Evolutionary conservation across 306 rosid genomes (phyloP), one percentile per base, ranked within the genome.

Genomic region (Cucumis cinereus): DNA sequence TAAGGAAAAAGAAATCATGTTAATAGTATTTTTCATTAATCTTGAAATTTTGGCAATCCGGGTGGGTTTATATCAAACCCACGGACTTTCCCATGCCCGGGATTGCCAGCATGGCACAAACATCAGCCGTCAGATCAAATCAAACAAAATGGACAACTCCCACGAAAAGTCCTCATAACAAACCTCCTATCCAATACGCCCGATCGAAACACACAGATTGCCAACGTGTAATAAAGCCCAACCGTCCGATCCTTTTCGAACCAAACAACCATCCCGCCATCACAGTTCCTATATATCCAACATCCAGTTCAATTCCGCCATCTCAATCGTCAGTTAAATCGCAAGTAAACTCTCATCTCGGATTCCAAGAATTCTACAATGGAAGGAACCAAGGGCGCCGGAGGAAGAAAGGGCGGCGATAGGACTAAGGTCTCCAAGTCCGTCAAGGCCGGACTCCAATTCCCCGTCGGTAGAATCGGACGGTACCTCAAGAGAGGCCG

Each of bases 231-330:
- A 9, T 1, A 0, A 3, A 3, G 0, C 0, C 1, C 15, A 9
- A 2, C 70, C 70, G 70, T 63, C 47, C 70, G 47, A 63, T 63
- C 24, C 3, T 63, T 63, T 63, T 63, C 70, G 47, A 63, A 63
- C 13, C 4, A 35, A 63, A 63, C 70, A 63, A 63, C 70, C 70
- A 63, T 63, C 70, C 70, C 70, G 70, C 70, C 70, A 63, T 63
- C 47, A 9, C 70, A 63, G 70, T 24, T 8, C 24, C 12, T 63
- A 33, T 63, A 63, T 63, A 63, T 35, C 35, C 8, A 63, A 35
- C 70, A 7, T 15, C 15, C 7, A 8, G 2, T 35, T 19, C 45
- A 1, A 7, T 19, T 8, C 47, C 1, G 47, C 22, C 1, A 63
- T 7, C 47, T 9, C 47, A 63, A 35, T 35, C 70, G 24, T 63